phyloP scores from a whole-genome alignment of 2,329 filamentous ascomycete genomes.

The Phialophora chinensis region DNA sequence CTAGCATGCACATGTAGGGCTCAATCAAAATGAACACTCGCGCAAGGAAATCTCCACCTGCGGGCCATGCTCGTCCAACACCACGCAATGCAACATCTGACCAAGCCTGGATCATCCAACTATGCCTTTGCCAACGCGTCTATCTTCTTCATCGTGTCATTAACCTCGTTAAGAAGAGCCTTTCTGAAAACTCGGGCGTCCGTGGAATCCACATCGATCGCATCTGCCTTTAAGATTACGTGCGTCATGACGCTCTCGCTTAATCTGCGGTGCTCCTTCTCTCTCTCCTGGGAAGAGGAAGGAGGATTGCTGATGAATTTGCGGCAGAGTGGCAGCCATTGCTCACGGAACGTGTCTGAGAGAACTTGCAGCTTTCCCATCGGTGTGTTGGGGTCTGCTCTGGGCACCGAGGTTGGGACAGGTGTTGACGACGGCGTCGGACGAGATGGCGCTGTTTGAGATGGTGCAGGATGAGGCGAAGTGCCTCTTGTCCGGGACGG shows the following conservation, averaged over 20 bases:
- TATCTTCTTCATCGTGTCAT: conserved; percentile 47
- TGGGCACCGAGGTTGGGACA: conserved; percentile 31
- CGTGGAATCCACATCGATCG: conserved; percentile 72
- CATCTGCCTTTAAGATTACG: conserved; percentile 64
- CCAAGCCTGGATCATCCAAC: conserved; percentile 7
- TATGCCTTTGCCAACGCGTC: conserved; percentile 42
- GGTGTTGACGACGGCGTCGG: conserved; percentile 25
- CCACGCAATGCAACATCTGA: conserved; percentile 9
- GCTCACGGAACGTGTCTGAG: conserved; percentile 45
- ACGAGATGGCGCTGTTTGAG: conserved; percentile 19
- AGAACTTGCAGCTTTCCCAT: conserved; percentile 50
- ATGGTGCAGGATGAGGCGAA: conserved; percentile 24
- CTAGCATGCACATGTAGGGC: not conserved
- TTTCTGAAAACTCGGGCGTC: conserved; percentile 59
- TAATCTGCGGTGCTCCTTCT: conserved; percentile 52
- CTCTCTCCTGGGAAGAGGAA: conserved; percentile 47
- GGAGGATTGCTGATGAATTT: conserved; percentile 50
- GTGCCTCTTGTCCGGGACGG: conserved; percentile 30
- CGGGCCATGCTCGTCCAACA: not conserved
- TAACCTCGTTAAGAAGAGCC: conserved; percentile 51
- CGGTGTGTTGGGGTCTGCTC: conserved; percentile 46
- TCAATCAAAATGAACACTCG: not conserved
- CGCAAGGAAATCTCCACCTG: conserved; percentile 1
- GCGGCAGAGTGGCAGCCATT: conserved; percentile 48
- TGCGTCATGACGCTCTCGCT: conserved; percentile 53